Percentiles rank a stretch among this genome's conserved stretches.
Conservation (phyloP, 495 filamentous ascomycete genomes). For the Chaetomium fimeti region DNA sequence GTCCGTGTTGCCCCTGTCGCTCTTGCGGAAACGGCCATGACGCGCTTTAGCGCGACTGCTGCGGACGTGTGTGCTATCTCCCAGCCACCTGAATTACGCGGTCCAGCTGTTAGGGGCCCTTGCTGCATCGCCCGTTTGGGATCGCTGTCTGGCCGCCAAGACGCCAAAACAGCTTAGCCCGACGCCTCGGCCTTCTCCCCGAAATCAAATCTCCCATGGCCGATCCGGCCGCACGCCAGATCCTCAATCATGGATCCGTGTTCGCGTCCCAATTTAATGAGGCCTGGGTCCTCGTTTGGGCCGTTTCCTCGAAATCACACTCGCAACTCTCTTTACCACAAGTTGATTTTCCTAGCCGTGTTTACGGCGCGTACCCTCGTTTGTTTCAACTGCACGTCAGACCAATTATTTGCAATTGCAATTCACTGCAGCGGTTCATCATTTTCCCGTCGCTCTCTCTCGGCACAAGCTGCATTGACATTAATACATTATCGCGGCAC, state of each 20-base stretch:
- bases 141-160: conserved; percentile 12
- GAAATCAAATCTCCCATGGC: conserved; percentile 26
- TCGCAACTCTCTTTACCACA: conserved; percentile 5
- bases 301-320: conserved; percentile 1
- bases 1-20: conserved; percentile 3
- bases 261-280: conserved; percentile 21
- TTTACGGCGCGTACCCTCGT: conserved; percentile 19
- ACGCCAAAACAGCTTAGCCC: conserved; percentile 17
- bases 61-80: conserved; percentile 2
- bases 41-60: conserved; percentile 7
- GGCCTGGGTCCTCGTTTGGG: conserved; percentile 13
- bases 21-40: not conserved
- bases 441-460: conserved; percentile 9
- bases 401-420: not conserved
- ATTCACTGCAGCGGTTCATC: not conserved
- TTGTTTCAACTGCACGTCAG: not conserved
- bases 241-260: not conserved
- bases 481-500: not conserved
- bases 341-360: conserved; percentile 7
- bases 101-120: not conserved
- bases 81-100: conserved; percentile 11
- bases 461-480: conserved; percentile 1
- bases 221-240: conserved; percentile 15
- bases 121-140: conserved; percentile 9
- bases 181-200: conserved; percentile 9